phyloP scores from a whole-genome alignment of 2,329 filamentous ascomycete species.

The Truncatella angustata region DNA sequence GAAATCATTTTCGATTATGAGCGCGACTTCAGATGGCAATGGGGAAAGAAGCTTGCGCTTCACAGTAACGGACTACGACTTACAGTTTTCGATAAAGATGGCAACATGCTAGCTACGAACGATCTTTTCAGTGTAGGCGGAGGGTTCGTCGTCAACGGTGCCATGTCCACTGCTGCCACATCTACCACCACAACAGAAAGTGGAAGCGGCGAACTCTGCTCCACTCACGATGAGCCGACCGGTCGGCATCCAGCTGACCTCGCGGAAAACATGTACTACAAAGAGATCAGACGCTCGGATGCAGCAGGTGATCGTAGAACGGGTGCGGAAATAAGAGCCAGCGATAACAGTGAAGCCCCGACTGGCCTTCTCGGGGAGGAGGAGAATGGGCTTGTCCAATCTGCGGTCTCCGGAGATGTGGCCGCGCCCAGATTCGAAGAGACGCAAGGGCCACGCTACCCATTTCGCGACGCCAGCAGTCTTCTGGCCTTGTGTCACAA shows the following conservation, averaged over 20 bases:
- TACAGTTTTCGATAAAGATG: slow-evolving; percentile 46
- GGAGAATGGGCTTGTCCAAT: not conserved
- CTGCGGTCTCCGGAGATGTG: slow-evolving; percentile 12
- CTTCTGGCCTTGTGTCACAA: slow-evolving; percentile 45
- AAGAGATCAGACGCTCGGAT: slow-evolving; percentile 45
- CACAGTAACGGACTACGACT: slow-evolving; percentile 54
- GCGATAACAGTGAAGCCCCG: slow-evolving; percentile 21
- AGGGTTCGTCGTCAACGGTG: slow-evolving; percentile 51
- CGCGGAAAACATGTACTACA: slow-evolving; percentile 52
- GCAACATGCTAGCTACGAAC: slow-evolving; percentile 45
- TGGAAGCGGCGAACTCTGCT: slow-evolving; percentile 13
- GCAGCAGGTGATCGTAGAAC: slow-evolving; percentile 44
- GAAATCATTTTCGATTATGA: slow-evolving; percentile 50
- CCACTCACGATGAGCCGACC: slow-evolving; percentile 12
- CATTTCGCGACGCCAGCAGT: slow-evolving; percentile 46
- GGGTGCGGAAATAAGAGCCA: slow-evolving; percentile 40
- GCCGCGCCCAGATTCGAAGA: slow-evolving; percentile 12
- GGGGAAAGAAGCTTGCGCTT: slow-evolving; percentile 48
- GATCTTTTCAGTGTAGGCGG: slow-evolving; percentile 51
- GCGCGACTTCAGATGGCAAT: slow-evolving; percentile 48
- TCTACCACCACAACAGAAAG: slow-evolving; percentile 14
- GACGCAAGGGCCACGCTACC: slow-evolving; percentile 38
- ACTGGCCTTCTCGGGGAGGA: slow-evolving; percentile 14
- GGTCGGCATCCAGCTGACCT: slow-evolving; percentile 43
- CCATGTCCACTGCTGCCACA: slow-evolving; percentile 41